These are phyloP conservation scores for Cicer pinnatifidum DNA, from an alignment of 306 rosid genomes.

Conservation along the genomic window DNA sequence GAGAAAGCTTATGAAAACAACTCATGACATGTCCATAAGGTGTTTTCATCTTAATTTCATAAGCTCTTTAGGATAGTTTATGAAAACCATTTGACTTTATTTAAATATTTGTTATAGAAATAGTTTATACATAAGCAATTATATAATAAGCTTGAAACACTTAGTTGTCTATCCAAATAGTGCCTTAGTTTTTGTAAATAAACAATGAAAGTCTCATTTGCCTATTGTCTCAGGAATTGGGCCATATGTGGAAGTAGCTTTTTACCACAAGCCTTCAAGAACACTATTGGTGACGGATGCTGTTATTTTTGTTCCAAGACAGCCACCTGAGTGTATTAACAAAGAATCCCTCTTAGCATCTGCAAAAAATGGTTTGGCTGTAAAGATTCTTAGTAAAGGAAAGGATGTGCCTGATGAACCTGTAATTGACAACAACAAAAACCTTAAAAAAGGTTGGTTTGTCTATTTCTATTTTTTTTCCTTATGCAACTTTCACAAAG, in stretches of 20 bases:
- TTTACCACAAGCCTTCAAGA: slow-evolving; percentile 85
- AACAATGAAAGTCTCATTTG: slow-evolving; percentile 45
- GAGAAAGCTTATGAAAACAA: neutral
- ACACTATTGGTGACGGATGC: slow-evolving; percentile 92
- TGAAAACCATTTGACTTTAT: neutral
- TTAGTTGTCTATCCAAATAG: neutral
- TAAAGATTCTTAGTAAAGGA: slow-evolving; percentile 86
- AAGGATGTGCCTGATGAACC: slow-evolving; percentile 82
- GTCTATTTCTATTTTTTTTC: neutral
- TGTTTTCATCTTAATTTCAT: neutral
- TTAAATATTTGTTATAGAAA: neutral
- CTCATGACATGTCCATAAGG: neutral
- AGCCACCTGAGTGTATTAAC: slow-evolving; percentile 87
- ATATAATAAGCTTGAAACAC: neutral
- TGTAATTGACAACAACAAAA: slow-evolving; percentile 71
- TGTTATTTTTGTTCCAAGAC: slow-evolving; percentile 87
- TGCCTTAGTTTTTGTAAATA: slow-evolving; percentile 4
- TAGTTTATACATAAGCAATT: neutral
- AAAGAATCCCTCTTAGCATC: slow-evolving; percentile 90
- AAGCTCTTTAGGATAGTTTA: neutral
- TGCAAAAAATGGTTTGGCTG: slow-evolving; percentile 92
- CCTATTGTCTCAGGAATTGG: slow-evolving; percentile 76
- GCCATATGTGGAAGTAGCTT: slow-evolving; percentile 95
- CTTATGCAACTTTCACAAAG: neutral
- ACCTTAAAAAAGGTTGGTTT: slow-evolving; percentile 75